Conservation (phyloP, 2,329 filamentous ascomycete genomes). For the Calonectria naviculata region DNA sequence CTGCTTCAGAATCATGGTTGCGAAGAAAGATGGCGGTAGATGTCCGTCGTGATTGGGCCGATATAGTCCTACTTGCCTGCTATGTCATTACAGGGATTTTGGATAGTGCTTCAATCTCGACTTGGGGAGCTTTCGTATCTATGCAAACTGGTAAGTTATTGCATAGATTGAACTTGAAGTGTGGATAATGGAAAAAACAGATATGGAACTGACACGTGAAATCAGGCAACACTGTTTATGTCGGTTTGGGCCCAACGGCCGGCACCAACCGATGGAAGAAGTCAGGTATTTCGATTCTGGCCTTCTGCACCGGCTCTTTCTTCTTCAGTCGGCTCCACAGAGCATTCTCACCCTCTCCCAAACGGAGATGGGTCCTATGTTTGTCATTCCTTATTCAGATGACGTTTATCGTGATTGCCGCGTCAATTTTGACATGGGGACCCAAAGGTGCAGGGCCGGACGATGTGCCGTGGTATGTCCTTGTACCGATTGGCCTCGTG, state of each 20-base stretch:
- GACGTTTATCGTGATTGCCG: conserved; percentile 61
- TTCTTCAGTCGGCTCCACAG: conserved; percentile 78
- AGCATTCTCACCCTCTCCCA: conserved; percentile 60
- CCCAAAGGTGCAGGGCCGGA: conserved; percentile 53
- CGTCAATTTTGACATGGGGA: conserved; percentile 62
- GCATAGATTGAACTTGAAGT: neutral
- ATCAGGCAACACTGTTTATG: conserved; percentile 80
- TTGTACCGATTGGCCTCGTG: conserved; percentile 75
- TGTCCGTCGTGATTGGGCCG: conserved; percentile 66
- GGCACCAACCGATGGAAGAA: conserved; percentile 60
- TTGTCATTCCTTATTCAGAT: conserved; percentile 67
- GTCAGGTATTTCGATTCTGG: conserved; percentile 73
- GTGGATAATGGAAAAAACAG: neutral
- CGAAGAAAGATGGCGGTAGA: conserved; percentile 31
- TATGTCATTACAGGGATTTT: conserved; percentile 83
- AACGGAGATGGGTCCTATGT: conserved; percentile 73
- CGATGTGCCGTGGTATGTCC: conserved; percentile 66
- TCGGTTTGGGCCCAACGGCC: conserved; percentile 75
- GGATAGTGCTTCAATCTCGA: conserved; percentile 80
- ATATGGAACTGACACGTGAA: neutral
- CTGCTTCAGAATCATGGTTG: conserved; percentile 29
- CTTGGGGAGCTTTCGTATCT: conserved; percentile 84
- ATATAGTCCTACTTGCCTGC: conserved; percentile 76
- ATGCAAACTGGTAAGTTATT: conserved; percentile 77
- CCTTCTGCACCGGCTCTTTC: conserved; percentile 79